phyloP scores from a whole-genome alignment of 2,329 filamentous ascomycete genomes.

The Claviceps africana region DNA sequence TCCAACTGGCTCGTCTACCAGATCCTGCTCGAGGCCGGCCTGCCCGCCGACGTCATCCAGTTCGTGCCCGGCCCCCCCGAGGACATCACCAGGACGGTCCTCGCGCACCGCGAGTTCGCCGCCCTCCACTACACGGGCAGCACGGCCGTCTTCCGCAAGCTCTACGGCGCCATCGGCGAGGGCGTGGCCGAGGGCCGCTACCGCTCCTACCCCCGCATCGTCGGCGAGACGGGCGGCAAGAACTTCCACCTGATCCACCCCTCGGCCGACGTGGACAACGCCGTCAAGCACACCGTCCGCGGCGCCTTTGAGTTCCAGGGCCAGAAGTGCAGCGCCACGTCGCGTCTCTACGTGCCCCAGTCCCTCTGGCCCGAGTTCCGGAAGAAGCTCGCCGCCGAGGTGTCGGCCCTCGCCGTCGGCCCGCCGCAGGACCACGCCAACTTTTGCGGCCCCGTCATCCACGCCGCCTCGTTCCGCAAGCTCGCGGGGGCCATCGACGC shows the following conservation, averaged over 20 bases:
- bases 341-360: constrained; percentile 62
- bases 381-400: constrained; percentile 51
- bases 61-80: constrained; percentile 83
- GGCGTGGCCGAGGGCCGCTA: constrained; percentile 74
- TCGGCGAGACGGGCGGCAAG: constrained; percentile 85
- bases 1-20: constrained; percentile 84
- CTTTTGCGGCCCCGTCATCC: constrained; percentile 82
- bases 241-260: constrained; percentile 80
- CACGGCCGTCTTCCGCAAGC: constrained; percentile 75
- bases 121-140: constrained; percentile 93
- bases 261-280: constrained; percentile 64
- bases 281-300: constrained; percentile 67
- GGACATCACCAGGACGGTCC: constrained; percentile 63
- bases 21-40: constrained; percentile 79
- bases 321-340: constrained; percentile 82
- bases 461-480: constrained; percentile 69
- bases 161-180: constrained; percentile 75
- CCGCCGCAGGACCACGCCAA: constrained; percentile 54
- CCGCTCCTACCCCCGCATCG: constrained; percentile 71
- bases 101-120: constrained; percentile 68
- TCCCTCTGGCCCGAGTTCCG: constrained; percentile 64
- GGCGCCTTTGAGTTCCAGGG: constrained; percentile 85
- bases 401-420: constrained; percentile 56
- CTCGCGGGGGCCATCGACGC: constrained; percentile 62
- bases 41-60: constrained; percentile 82